Evolutionary conservation across 73 alveolate genomes (phyloP).

Genomic region (Stentor roeselii): DNA sequence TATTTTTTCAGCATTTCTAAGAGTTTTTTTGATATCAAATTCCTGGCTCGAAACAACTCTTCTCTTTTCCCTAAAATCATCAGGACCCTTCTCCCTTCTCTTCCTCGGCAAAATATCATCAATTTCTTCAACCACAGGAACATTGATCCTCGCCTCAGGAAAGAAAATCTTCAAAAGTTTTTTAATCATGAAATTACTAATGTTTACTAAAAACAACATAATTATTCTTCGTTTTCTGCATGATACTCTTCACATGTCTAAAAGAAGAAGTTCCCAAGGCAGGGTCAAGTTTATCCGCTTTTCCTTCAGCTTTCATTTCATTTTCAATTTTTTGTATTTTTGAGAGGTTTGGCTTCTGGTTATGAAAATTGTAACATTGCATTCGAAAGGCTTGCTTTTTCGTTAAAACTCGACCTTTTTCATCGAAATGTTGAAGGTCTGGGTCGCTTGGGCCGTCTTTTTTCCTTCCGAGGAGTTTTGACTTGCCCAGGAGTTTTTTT

Average conservation of each 20-base stretch:
- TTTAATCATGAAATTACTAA: too few species aligned
- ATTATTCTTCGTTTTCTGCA: not conserved
- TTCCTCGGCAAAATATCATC: too few species aligned
- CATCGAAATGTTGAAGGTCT: not conserved
- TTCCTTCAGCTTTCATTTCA: not conserved
- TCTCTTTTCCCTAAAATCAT: too few species aligned
- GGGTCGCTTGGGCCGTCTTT: not conserved
- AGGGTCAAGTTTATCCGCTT: not conserved
- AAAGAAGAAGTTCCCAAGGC: not conserved
- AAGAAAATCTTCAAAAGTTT: too few species aligned
- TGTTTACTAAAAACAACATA: not conserved
- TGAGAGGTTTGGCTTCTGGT: not conserved
- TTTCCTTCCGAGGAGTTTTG: not conserved
- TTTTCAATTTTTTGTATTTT: not conserved
- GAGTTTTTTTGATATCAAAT: too few species aligned
- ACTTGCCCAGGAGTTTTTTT: not conserved
- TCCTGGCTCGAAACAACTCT: too few species aligned
- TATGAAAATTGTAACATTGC: not conserved
- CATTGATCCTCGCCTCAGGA: too few species aligned
- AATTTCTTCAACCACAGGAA: too few species aligned
- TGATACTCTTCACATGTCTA: not conserved
- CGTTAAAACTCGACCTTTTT: not conserved
- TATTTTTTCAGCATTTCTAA: too few species aligned
- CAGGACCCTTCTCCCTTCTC: too few species aligned
- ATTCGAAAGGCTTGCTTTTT: not conserved